A percentile compares a stretch with the other conserved stretches of the same genome.
phyloP scores from a whole-genome alignment of 768 basidiomycete genomes.

The Tulasnella sp. region DNA sequence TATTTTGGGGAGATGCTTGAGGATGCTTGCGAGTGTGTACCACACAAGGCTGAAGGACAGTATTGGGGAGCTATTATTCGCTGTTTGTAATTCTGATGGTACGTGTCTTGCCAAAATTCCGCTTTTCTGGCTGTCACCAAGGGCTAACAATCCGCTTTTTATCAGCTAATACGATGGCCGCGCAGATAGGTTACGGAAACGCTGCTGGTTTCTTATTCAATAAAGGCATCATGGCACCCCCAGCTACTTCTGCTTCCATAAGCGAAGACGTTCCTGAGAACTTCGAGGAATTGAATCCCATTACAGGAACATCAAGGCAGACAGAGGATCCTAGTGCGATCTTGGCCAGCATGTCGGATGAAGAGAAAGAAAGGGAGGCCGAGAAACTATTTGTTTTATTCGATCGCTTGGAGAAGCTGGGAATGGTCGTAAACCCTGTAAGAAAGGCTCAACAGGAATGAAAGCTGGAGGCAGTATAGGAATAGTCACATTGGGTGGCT shows the following conservation, averaged over 20 bases:
- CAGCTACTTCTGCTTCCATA: slow-evolving; percentile 26
- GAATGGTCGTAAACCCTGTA: slow-evolving; percentile 42
- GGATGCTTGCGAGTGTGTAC: slow-evolving; percentile 62
- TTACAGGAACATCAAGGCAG: slow-evolving; percentile 57
- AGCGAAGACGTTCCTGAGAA: slow-evolving; percentile 27
- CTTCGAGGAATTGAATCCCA: slow-evolving; percentile 61
- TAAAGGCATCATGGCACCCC: slow-evolving; percentile 68
- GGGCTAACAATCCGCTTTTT: not conserved
- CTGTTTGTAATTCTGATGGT: slow-evolving; percentile 70
- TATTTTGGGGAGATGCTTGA: slow-evolving; percentile 63
- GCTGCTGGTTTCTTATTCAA: slow-evolving; percentile 90
- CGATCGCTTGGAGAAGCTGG: slow-evolving; percentile 69
- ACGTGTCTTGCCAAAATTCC: slow-evolving; percentile 12
- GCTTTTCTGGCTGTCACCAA: slow-evolving; percentile 16
- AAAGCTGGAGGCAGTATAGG: slow-evolving; percentile 23
- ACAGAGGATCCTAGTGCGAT: slow-evolving; percentile 20
- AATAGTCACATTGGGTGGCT: no score
- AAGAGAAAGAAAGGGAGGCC: slow-evolving; percentile 89
- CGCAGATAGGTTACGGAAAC: slow-evolving; percentile 85
- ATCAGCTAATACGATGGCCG: slow-evolving; percentile 55
- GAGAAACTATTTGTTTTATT: slow-evolving; percentile 88
- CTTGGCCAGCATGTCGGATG: slow-evolving; percentile 65
- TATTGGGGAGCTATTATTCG: slow-evolving; percentile 78
- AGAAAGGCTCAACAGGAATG: slow-evolving; percentile 46
- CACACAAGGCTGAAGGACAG: slow-evolving; percentile 59